These are phyloP conservation scores for Candida qinlingensis DNA, from an alignment of 805 yeast species.

Conservation along the genomic window DNA sequence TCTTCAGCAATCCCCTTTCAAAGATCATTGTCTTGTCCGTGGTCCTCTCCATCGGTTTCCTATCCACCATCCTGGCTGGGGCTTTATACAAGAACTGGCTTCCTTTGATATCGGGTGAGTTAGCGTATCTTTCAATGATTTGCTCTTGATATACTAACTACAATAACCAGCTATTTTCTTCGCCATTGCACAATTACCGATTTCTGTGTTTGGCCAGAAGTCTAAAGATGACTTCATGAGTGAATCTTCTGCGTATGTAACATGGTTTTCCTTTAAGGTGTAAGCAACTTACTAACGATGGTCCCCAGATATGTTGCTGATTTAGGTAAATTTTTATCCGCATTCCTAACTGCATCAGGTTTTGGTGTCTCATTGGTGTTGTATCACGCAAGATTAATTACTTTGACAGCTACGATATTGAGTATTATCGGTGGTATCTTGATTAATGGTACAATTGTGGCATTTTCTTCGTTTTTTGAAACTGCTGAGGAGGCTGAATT, in stretches of 20 bases:
- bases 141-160: neutral
- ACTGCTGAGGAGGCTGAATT: constrained; percentile 35
- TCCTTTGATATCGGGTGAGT: constrained; percentile 56
- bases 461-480: constrained; percentile 64
- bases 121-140: no score
- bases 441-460: constrained; percentile 66
- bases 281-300: constrained; percentile 9
- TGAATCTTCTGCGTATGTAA: constrained; percentile 34
- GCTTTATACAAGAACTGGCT: constrained; percentile 75
- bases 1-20: constrained; percentile 49
- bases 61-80: constrained; percentile 69
- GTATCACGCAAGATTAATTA: constrained; percentile 58
- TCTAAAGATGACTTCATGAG: constrained; percentile 49
- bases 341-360: constrained; percentile 59
- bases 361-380: constrained; percentile 54
- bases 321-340: constrained; percentile 63
- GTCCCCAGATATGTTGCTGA: constrained; percentile 45
- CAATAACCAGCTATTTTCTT: constrained; percentile 37
- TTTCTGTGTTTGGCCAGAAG: constrained; percentile 43
- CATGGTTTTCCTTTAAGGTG: neutral
- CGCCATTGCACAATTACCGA: constrained; percentile 53
- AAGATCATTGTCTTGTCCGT: constrained; percentile 71
- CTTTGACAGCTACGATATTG: constrained; percentile 51
- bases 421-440: constrained; percentile 64
- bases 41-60: constrained; percentile 72